These are phyloP conservation scores for Condylostoma magnum DNA, from an alignment of 169 alveolate species.

Conservation along the genomic window DNA sequence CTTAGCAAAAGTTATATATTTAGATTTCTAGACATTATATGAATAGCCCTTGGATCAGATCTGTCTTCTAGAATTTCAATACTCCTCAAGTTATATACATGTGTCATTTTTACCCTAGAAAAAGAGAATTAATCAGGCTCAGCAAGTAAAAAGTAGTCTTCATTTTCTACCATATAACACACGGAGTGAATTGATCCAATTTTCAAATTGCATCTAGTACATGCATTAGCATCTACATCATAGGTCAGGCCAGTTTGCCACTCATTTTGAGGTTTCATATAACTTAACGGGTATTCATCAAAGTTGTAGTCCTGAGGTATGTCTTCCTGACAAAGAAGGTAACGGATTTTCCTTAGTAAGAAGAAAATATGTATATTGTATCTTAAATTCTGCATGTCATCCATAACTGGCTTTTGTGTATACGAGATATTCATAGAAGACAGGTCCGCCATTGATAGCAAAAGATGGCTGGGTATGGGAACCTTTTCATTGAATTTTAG, in stretches of 20 bases:
- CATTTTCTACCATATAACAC: not conserved
- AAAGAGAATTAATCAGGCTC: not conserved
- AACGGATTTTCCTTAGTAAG: not conserved
- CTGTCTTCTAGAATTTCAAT: constrained; percentile 17
- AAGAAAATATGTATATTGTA: not conserved
- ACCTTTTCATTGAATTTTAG: not conserved
- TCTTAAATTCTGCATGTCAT: not conserved
- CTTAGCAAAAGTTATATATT: not conserved
- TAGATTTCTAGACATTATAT: not conserved
- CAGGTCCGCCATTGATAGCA: not conserved
- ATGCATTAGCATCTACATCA: not conserved
- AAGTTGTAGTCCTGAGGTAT: not conserved
- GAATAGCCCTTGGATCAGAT: constrained; percentile 28
- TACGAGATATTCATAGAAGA: not conserved
- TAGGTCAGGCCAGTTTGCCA: not conserved
- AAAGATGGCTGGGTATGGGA: not conserved
- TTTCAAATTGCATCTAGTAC: not conserved
- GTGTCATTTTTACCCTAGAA: not conserved
- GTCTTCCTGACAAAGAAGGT: not conserved
- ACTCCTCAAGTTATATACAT: not conserved
- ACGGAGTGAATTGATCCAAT: not conserved
- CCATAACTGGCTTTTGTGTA: not conserved
- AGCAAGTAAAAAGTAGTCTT: not conserved
- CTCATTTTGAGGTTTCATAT: not conserved
- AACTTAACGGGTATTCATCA: constrained; percentile 7